These are phyloP conservation scores for Triadica sebifera DNA, from an alignment of 345 rosid genomes.

Conservation along the genomic window DNA sequence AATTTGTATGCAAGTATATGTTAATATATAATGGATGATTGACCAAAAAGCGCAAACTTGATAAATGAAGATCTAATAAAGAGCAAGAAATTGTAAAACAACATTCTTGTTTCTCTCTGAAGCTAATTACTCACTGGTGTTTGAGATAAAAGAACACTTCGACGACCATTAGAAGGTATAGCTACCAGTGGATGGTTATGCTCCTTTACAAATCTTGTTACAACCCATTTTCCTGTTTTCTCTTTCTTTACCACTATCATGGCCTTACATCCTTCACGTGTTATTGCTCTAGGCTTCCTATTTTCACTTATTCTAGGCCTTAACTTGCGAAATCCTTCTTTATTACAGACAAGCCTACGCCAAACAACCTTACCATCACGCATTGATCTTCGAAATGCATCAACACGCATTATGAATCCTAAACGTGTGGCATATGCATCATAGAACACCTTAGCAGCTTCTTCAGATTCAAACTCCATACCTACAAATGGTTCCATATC, in stretches of 20 bases:
- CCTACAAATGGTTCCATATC: slow-evolving; percentile 41
- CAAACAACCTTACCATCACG: slow-evolving; percentile 46
- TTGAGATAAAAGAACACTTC: slow-evolving; percentile 25
- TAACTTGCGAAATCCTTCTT: slow-evolving; percentile 46
- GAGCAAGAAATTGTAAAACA: background rate
- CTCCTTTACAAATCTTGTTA: slow-evolving; percentile 44
- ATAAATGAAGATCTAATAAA: background rate
- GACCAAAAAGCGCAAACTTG: background rate
- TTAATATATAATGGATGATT: background rate
- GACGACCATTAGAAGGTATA: slow-evolving; percentile 20
- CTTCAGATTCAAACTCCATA: slow-evolving; percentile 51
- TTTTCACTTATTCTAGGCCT: slow-evolving; percentile 35
- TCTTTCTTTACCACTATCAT: slow-evolving; percentile 43
- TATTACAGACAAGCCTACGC: slow-evolving; percentile 51
- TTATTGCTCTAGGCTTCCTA: slow-evolving; percentile 44
- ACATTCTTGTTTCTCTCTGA: background rate
- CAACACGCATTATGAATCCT: slow-evolving; percentile 46
- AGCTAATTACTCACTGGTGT: slow-evolving; percentile 19
- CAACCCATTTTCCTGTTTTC: slow-evolving; percentile 42
- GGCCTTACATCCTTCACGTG: slow-evolving; percentile 55
- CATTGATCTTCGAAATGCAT: slow-evolving; percentile 43
- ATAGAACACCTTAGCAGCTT: slow-evolving; percentile 46
- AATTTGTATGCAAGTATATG: background rate
- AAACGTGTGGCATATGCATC: slow-evolving; percentile 42
- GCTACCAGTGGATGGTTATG: slow-evolving; percentile 47